Conservation (phyloP, 2,329 filamentous ascomycete species). For the Thielaviopsis cerberus region DNA sequence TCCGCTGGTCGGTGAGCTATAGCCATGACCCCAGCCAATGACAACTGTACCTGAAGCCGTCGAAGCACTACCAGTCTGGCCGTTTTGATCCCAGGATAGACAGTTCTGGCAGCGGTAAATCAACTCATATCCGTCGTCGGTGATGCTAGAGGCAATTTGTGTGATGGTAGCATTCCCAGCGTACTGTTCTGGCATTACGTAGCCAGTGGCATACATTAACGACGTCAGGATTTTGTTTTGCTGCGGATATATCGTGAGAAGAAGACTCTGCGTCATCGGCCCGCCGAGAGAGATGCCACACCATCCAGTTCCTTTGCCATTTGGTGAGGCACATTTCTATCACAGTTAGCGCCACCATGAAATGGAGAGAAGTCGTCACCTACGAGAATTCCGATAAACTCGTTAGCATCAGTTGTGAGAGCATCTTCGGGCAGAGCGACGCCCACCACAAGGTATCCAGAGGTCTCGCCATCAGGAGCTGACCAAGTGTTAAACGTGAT, state of each 20-base stretch:
- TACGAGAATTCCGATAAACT: conserved; percentile 43
- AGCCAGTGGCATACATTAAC: conserved; percentile 39
- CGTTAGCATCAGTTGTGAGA: conserved; percentile 27
- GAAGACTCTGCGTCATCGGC: conserved; percentile 37
- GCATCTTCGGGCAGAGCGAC: conserved; percentile 33
- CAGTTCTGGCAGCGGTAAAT: conserved; percentile 20
- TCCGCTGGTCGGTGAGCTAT: conserved; percentile 23
- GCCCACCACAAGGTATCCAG: conserved; percentile 27
- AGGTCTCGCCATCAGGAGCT: neutral
- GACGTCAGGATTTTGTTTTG: conserved; percentile 35
- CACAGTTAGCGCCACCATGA: neutral
- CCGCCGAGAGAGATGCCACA: conserved; percentile 38
- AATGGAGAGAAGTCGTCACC: conserved; percentile 12
- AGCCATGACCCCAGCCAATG: conserved; percentile 38
- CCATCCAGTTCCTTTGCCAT: conserved; percentile 28
- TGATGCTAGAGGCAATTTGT: conserved; percentile 39
- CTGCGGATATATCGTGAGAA: conserved; percentile 40
- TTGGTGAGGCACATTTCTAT: conserved; percentile 9
- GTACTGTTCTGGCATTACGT: conserved; percentile 39
- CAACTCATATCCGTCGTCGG: conserved; percentile 38
- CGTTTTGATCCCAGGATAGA: conserved; percentile 32
- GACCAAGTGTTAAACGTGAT: conserved; percentile 9
- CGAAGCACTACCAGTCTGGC: conserved; percentile 23
- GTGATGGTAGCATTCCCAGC: conserved; percentile 42
- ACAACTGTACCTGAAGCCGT: conserved; percentile 27